phyloP scores from a whole-genome alignment of 2,329 filamentous ascomycete species.

The Stagonosporopsis rhizophila region DNA sequence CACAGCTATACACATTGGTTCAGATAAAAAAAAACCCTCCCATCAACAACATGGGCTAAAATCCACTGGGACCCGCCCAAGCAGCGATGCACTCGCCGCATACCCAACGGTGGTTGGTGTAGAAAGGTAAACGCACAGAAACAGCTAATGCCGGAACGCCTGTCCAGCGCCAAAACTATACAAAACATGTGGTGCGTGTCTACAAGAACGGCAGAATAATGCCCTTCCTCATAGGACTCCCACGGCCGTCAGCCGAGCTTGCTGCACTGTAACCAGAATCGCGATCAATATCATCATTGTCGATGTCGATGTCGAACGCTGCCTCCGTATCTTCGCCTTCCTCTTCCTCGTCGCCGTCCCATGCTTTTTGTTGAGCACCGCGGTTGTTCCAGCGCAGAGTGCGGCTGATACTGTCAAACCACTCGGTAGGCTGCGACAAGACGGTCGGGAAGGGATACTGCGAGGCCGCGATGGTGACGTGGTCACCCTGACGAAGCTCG shows the following conservation, averaged over 20 bases:
- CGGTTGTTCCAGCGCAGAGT: constrained; percentile 95
- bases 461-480: constrained; percentile 93
- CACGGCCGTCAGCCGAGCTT: constrained; percentile 44
- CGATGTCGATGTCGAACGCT: constrained; percentile 95
- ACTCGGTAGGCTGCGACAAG: constrained; percentile 85
- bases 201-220: constrained; percentile 43
- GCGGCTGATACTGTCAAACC: constrained; percentile 94
- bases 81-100: constrained; percentile 27
- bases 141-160: constrained; percentile 6
- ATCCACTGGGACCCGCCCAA: constrained; percentile 43
- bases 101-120: constrained; percentile 20
- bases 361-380: constrained; percentile 90
- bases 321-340: constrained; percentile 57
- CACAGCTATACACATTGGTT: background rate
- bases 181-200: background rate
- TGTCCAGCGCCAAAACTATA: background rate
- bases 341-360: constrained; percentile 59
- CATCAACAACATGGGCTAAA: constrained; percentile 10
- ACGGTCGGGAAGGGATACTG: constrained; percentile 98
- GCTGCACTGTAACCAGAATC: constrained; percentile 52
- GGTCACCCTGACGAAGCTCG: constrained; percentile 90
- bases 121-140: constrained; percentile 11
- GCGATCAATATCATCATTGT: constrained; percentile 58
- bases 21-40: constrained; percentile 8
- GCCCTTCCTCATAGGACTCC: constrained; percentile 47